Conservation (phyloP, 495 filamentous ascomycete genomes). For the Hyaloscypha hepaticicola region DNA sequence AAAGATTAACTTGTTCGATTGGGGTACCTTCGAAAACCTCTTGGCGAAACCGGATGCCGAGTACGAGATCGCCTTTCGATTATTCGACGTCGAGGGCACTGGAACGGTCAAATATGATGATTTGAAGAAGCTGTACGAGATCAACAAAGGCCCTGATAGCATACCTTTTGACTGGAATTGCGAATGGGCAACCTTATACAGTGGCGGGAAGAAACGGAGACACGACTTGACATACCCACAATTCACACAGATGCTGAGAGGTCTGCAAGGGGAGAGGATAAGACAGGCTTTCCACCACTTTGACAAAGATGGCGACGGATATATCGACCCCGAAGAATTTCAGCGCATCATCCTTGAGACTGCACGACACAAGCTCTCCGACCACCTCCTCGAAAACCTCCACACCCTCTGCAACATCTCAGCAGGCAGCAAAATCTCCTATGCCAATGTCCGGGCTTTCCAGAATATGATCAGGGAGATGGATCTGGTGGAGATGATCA, state of each 20-base stretch:
- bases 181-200: constrained; percentile 95
- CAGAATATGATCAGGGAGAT: constrained; percentile 96
- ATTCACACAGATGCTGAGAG: constrained; percentile 97
- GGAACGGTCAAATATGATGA: constrained; percentile 85
- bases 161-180: constrained; percentile 97
- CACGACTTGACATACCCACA: constrained; percentile 94
- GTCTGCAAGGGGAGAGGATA: constrained; percentile 91
- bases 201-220: constrained; percentile 76
- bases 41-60: constrained; percentile 94
- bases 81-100: constrained; percentile 82
- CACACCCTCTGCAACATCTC: constrained; percentile 95
- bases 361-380: constrained; percentile 93
- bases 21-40: constrained; percentile 90
- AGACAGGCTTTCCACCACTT: constrained; percentile 91
- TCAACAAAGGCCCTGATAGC: constrained; percentile 74
- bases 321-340: constrained; percentile 94
- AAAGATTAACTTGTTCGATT: constrained; percentile 76
- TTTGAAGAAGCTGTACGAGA: constrained; percentile 76
- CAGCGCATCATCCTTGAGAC: constrained; percentile 94
- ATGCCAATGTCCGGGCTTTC: constrained; percentile 95
- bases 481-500: constrained; percentile 92
- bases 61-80: constrained; percentile 96
- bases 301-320: constrained; percentile 94
- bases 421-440: constrained; percentile 87
- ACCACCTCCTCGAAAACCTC: constrained; percentile 91